Conservation (phyloP, 2,329 filamentous ascomycete genomes). For the Alternaria infectoria region DNA sequence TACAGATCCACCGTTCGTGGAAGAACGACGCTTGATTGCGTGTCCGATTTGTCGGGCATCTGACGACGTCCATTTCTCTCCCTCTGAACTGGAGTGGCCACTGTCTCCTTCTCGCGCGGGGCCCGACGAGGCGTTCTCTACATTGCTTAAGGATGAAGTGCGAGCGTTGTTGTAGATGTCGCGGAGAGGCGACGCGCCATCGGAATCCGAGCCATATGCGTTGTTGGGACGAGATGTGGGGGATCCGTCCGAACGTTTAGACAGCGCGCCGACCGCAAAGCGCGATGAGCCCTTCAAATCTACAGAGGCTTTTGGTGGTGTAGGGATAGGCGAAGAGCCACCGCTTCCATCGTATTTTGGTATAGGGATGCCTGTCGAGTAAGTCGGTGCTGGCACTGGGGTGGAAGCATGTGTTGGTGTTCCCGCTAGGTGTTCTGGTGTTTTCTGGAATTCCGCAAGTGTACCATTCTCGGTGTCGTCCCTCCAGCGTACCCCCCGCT, state of each 20-base stretch:
- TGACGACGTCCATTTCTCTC: conserved; percentile 57
- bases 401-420: conserved; percentile 64
- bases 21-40: conserved; percentile 62
- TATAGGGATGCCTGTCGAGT: conserved; percentile 45
- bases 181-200: conserved; percentile 54
- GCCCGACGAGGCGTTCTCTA: conserved; percentile 50
- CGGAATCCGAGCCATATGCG: conserved; percentile 65
- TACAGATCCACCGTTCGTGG: conserved; percentile 50
- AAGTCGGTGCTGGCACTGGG: conserved; percentile 62
- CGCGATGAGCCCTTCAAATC: conserved; percentile 69
- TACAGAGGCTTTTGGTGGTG: conserved; percentile 63
- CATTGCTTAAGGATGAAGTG: conserved; percentile 60
- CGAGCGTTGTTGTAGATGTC: conserved; percentile 54
- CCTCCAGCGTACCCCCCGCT: conserved; percentile 87
- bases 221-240: conserved; percentile 64
- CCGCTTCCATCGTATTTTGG: conserved; percentile 29
- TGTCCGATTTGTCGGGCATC: conserved; percentile 62
- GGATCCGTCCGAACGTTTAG: conserved; percentile 68
- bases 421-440: conserved; percentile 72
- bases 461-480: conserved; percentile 88
- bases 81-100: conserved; percentile 53
- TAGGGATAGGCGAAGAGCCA: conserved; percentile 64
- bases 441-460: conserved; percentile 89
- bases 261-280: conserved; percentile 88
- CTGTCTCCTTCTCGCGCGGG: conserved; percentile 37